Evolutionary conservation across 768 basidiomycete species (phyloP), one percentile per base, ranked within the genome.

Genomic region (Trametopsis cervina): DNA sequence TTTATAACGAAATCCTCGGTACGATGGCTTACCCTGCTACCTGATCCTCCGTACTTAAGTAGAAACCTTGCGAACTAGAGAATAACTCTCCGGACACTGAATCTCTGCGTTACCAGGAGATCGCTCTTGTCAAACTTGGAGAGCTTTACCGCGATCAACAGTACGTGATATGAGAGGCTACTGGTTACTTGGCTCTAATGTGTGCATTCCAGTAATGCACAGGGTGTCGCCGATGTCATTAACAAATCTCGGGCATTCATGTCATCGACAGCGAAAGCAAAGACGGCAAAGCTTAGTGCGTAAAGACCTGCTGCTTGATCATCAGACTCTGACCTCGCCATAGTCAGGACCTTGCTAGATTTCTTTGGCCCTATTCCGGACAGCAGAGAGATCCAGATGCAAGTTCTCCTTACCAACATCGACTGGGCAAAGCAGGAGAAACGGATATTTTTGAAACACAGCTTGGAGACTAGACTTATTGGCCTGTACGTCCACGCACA

Each of bases 261-360:
- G 78, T 83, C 89, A 0, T 85, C 86, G n/a, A 89, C 91, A 0
- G 94, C 94, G 13, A 97, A 97, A 67, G 94, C 93, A 1, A 96
- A 97, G 67, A 96, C 95, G 0, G 93, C 93, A 2, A 95, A 95
- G 69, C 80, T 97, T 54, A 95, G 92, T 92, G 53, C 57, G 83
- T 66, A 17, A 27, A 11, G n/a, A n/a, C 42, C 27, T 39, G 17
- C 49, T 55, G 21, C 23, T 17, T 26, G 37, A n/a, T 25, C 20
- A 25, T 5, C 48, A 2, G 11, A 20, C 13, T 23, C 35, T n/a
- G 38, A 15, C n/a, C 23, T 4, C 4, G 11, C 17, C 29, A 20
- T 53, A 96, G 93, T 97, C 68, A 83, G 95, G 37, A 95, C 93
- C 11, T 76, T 99, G 39, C 88, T 98, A 58, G 88, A 88, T 64